Evolutionary conservation across 2,329 filamentous ascomycete genomes (phyloP).

Genomic region (Scytalidium lignicola): DNA sequence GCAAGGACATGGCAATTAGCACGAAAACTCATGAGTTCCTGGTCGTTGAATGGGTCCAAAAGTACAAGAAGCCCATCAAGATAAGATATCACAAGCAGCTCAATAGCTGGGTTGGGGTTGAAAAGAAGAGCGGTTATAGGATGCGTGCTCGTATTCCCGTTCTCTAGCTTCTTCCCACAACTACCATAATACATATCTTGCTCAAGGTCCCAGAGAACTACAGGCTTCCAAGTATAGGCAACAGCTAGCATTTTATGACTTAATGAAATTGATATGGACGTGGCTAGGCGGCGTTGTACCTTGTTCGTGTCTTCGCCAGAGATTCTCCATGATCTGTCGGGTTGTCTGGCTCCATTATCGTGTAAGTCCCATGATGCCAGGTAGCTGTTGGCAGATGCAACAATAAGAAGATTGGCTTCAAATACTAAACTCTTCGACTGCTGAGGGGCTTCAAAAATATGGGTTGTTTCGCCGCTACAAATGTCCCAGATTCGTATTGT

Average conservation of each 20-base stretch:
- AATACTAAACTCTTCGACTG: slow-evolving; percentile 23
- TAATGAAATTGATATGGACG: slow-evolving; percentile 23
- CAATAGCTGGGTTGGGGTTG: slow-evolving; percentile 10
- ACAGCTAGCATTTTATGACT: slow-evolving; percentile 29
- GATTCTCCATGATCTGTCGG: slow-evolving; percentile 21
- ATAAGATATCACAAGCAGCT: slow-evolving; percentile 12
- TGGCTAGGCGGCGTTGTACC: slow-evolving; percentile 14
- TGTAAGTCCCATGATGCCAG: slow-evolving; percentile 25
- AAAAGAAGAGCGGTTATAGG: slow-evolving; percentile 28
- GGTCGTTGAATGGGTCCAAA: slow-evolving; percentile 7
- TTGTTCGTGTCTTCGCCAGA: slow-evolving; percentile 4
- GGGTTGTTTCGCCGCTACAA: slow-evolving; percentile 20
- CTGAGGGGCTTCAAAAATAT: slow-evolving; percentile 20
- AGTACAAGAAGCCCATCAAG: slow-evolving; percentile 13
- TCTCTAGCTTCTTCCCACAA: slow-evolving; percentile 29
- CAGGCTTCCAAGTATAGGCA: slow-evolving; percentile 26
- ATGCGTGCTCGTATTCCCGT: slow-evolving; percentile 26
- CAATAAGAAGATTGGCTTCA: slow-evolving; percentile 21
- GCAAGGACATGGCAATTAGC: slow-evolving; percentile 14
- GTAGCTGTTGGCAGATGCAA: slow-evolving; percentile 23
- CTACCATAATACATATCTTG: slow-evolving; percentile 27
- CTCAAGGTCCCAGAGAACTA: slow-evolving; percentile 32
- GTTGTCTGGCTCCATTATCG: slow-evolving; percentile 9
- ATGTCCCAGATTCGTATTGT: slow-evolving; percentile 28
- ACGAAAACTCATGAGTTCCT: slow-evolving; percentile 1